Evolutionary conservation across 768 basidiomycete genomes (phyloP), one percentile per base, ranked within the genome.

Genomic region (Pisolithus microcarpus): DNA sequence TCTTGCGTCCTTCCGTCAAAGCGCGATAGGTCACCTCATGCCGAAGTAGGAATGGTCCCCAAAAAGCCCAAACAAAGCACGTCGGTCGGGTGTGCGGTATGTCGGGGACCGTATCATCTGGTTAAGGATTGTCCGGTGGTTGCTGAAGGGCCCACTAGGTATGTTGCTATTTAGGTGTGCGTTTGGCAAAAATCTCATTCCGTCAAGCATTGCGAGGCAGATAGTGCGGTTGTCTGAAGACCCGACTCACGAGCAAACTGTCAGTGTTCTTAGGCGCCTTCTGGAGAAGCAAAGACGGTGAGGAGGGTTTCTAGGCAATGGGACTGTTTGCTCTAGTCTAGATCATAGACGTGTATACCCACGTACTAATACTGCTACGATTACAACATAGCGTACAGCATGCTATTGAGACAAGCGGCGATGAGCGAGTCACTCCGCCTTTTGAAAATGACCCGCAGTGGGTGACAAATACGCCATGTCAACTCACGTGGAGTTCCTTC

Each of bases 111-210:
- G 38, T 62, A 66, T 38, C 82, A 84, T 62, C 52, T 70, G 19
- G 54, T 78, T 9, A 73, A 77, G 59, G 71, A 75, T 24, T 90
- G 87, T 59, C 77, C 82, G 15, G 59, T 78, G 21, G 73, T 84
- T 3, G 53, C 52, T 6, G 69, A 71, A 48, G 86, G 84, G 2
- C 68, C 78, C 1, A 65, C 70, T 50, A 83, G 78, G 85, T 85
- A 55, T 42, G 59, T 50, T n/a, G 48, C 52, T 43, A 51, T 38
- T 26, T 38, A 26, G 48, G 34, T 44, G 13, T 34, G 19, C 28
- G 19, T 38, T 10, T 7, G 3, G 18, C 19, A 11, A 10, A n/a
- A 23, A 43, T 30, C 48, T 52, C 61, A 57, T 53, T 21, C 30
- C 48, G 53, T 23, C 39, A 50, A 80, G 81, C 51, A 67, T 80